A percentile compares a stretch with the other conserved stretches of the same genome.
phyloP scores from a whole-genome alignment of 805 yeast genomes.

The Kregervanrija delftensis region DNA sequence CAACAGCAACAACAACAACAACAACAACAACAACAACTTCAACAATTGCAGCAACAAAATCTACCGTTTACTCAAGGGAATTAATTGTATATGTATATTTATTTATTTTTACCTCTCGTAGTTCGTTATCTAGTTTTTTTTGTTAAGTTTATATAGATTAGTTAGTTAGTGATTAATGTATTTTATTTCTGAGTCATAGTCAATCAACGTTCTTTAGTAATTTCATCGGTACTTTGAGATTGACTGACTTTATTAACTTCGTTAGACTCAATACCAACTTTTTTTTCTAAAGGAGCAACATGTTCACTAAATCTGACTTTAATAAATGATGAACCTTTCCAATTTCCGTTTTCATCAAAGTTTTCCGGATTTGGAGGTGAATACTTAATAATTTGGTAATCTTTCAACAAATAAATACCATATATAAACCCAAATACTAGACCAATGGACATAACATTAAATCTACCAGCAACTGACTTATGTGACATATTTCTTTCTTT shows the following conservation, averaged over 20 bases:
- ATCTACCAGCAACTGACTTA: conserved; percentile 24
- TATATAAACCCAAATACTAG: conserved; percentile 20
- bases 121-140: too few species aligned
- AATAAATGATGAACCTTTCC: conserved; percentile 29
- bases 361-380: conserved; percentile 33
- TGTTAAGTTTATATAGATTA: neutral
- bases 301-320: conserved; percentile 28
- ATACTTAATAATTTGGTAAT: conserved; percentile 32
- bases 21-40: conserved; percentile 1
- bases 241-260: neutral
- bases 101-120: neutral
- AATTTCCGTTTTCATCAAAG: conserved; percentile 32
- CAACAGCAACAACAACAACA: conserved; percentile 5
- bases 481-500: conserved; percentile 9
- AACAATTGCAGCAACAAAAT: conserved; percentile 1
- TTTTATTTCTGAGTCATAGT: neutral
- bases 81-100: neutral
- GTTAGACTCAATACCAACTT: conserved; percentile 18
- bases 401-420: conserved; percentile 25
- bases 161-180: neutral
- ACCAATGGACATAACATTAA: conserved; percentile 21
- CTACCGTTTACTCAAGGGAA: neutral
- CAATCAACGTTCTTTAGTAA: neutral
- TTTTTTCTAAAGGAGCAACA: conserved; percentile 32
- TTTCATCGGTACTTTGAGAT: neutral